Evolutionary conservation across 139 green algal species (phyloP).

Genomic region (Penium margaritaceum): DNA sequence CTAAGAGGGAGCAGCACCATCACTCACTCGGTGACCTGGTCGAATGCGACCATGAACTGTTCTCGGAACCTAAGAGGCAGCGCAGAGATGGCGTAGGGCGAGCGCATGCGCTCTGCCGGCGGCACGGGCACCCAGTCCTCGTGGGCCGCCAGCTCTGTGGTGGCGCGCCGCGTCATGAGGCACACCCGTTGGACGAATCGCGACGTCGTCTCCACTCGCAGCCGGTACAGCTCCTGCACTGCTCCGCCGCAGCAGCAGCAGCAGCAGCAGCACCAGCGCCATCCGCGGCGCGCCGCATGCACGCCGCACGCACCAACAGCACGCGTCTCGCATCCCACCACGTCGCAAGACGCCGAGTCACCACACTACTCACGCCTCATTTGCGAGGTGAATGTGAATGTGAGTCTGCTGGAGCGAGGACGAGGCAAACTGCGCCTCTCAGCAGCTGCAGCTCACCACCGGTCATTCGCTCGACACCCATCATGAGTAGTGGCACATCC

Average conservation of each 20-base stretch:
- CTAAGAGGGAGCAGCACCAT: background rate
- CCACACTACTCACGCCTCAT: no score
- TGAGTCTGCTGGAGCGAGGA: background rate
- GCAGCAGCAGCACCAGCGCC: background rate
- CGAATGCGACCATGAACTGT: background rate
- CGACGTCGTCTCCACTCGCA: conserved; percentile 29
- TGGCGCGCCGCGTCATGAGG: conserved; percentile 11
- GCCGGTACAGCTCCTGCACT: conserved; percentile 21
- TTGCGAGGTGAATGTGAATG: no score
- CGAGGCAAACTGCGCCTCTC: background rate
- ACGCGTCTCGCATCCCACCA: no score
- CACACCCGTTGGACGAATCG: conserved; percentile 28
- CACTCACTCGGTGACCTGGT: conserved; percentile 36
- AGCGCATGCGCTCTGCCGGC: background rate
- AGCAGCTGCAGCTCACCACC: no score
- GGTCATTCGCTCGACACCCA: no score
- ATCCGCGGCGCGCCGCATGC: background rate
- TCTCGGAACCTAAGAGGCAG: conserved; percentile 35
- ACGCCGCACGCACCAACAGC: no score
- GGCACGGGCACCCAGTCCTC: conserved; percentile 40
- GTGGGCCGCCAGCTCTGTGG: conserved; percentile 24
- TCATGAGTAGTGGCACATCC: no score
- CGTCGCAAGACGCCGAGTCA: no score
- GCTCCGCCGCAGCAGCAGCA: background rate
- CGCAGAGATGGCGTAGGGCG: conserved; percentile 34